Evolutionary conservation across 345 rosid species (phyloP), one percentile per base, ranked within the genome.

Genomic region (Bruguiera sexangula): DNA sequence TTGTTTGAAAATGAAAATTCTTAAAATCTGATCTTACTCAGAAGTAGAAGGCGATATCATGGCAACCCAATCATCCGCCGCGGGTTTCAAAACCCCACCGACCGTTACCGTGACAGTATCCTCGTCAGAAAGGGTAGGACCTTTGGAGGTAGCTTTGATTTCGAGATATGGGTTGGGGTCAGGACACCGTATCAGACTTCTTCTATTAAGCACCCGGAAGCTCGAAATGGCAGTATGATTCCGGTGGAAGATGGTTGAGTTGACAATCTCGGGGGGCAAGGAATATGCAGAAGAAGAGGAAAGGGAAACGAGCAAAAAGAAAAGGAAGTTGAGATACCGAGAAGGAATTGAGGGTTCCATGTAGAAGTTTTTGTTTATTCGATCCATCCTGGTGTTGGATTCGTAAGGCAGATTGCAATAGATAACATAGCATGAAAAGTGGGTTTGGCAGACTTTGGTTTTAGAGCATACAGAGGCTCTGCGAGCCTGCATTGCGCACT

Each of bases 41-140:
- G 91, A 75, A 60, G 62, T 59, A 20, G 89, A 76, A 27, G 95
- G 89, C 15, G 95, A 80, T 31, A 89, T 82, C 89, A 89, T 89
- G 78, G 87, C 95, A 27, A 89, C 73, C 95, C 95, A 89, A 63
- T 85, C 81, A 31, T 21, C 16, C 0, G 68, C 19, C 0, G 80
- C 66, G 1, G 95, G 95, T 5, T 19, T 24, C 22, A 79, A 31
- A 59, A 86, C 83, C 0, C 91, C 95, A 9, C 66, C 64, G 30
- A 85, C 89, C 0, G 76, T 86, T 2, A 89, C 88, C 0, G 56
- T 73, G 15, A 89, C 73, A 27, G 51, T 77, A 32, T 76, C 79
- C 0, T 85, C 86, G 36, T 89, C 73, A 0, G 84, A 69, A 6
- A 86, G 72, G 9, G 27, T 31, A 1, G 59, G 36, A 24, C 58